Percentiles rank a stretch among this genome's conserved stretches.
Conservation (phyloP, 768 basidiomycete genomes). For the Boletus subparvulus region DNA sequence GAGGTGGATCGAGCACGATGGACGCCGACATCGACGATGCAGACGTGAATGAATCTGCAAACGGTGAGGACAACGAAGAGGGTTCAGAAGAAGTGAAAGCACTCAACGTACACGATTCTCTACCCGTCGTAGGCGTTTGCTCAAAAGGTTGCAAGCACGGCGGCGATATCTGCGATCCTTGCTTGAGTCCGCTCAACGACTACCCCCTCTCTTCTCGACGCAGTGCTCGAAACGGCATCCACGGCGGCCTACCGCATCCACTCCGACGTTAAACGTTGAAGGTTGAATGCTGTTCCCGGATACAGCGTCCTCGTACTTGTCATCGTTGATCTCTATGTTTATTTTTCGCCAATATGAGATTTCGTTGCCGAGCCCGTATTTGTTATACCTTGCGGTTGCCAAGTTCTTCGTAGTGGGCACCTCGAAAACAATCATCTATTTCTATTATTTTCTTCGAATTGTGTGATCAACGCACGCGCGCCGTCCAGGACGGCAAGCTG, state of each 20-base stretch:
- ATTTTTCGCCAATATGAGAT: too few relatives aligned
- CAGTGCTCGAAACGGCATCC: constrained; percentile 29
- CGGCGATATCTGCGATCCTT: constrained; percentile 71
- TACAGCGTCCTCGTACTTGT: too few relatives aligned
- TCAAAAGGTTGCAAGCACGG: constrained; percentile 51
- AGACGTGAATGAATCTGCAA: constrained; percentile 45
- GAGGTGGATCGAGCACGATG: constrained; percentile 67
- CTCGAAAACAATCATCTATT: too few relatives aligned
- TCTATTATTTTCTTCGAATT: too few relatives aligned
- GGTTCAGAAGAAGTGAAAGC: constrained; percentile 73
- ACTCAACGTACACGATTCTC: constrained; percentile 58
- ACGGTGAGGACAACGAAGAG: constrained; percentile 56
- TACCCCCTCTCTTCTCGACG: constrained; percentile 24
- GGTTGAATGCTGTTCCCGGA: too few relatives aligned
- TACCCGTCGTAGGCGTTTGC: constrained; percentile 3
- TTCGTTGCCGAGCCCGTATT: too few relatives aligned
- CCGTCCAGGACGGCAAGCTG: too few relatives aligned
- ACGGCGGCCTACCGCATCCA: constrained; percentile 33
- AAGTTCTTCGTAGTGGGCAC: too few relatives aligned
- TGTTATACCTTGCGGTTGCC: too few relatives aligned
- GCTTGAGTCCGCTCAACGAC: constrained; percentile 47
- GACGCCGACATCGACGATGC: constrained; percentile 63
- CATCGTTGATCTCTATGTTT: too few relatives aligned
- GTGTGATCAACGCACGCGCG: too few relatives aligned
- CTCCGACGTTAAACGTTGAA: constrained; percentile 49